These are phyloP conservation scores for Neonothopanus nambi DNA, from an alignment of 1,284 basidiomycete genomes.

Conservation along the genomic window DNA sequence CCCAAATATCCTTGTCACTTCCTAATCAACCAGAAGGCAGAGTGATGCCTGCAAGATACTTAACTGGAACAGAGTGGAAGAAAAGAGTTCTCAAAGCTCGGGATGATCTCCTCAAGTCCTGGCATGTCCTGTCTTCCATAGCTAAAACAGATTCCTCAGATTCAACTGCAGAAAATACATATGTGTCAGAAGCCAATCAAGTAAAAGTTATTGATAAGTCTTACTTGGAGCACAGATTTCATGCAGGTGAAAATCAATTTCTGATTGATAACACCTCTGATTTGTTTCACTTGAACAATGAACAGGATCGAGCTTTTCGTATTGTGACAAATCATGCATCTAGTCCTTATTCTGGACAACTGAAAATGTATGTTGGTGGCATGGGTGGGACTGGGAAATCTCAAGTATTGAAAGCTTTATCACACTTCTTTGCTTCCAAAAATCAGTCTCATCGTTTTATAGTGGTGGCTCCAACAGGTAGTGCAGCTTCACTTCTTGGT, in stretches of 20 bases:
- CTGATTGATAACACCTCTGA: conserved; percentile 11
- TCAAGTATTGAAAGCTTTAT: too few species aligned
- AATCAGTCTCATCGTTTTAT: conserved; percentile 28
- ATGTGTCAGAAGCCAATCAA: background rate
- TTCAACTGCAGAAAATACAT: too few species aligned
- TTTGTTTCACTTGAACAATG: conserved; percentile 24
- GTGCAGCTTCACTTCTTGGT: conserved; percentile 27
- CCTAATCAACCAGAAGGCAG: too few species aligned
- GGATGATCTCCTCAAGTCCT: conserved; percentile 24
- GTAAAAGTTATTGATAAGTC: conserved; percentile 15
- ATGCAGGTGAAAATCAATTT: conserved; percentile 1
- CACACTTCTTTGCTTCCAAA: background rate
- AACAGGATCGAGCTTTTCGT: conserved; percentile 30
- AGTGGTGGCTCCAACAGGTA: conserved; percentile 35
- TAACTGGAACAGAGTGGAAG: too few species aligned
- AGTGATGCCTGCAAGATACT: too few species aligned
- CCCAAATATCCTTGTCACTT: too few species aligned
- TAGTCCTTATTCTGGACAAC: conserved; percentile 18
- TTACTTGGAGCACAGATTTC: background rate
- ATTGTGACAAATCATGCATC: conserved; percentile 27
- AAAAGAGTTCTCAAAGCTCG: conserved; percentile 18
- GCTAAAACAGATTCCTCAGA: background rate
- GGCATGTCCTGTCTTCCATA: background rate
- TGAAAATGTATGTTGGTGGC: conserved; percentile 7
- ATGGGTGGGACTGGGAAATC: too few species aligned